Base-by-base conservation (phyloP, 2,329 filamentous ascomycete genomes). In the Echinosphaeria canescens region DNA sequence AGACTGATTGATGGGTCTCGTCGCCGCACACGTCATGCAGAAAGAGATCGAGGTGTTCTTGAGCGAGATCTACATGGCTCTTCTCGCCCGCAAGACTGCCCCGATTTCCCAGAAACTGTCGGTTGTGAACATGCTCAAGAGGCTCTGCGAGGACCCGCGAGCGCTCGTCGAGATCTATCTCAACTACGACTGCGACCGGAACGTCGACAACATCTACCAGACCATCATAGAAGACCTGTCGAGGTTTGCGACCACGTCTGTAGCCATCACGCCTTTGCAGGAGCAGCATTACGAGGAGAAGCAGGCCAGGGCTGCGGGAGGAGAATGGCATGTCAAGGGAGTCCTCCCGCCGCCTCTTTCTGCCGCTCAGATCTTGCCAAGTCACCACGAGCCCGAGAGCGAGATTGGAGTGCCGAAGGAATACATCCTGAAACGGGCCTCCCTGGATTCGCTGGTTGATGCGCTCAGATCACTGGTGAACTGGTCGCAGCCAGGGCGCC, bases 21-120 rank as follows among this genome's bases (percentile, higher is more conserved):
- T 12, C 5, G 22, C 26, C 31, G 24, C 33, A 25, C 25, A n/a
- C 5, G 23, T 18, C n/a, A n/a, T 37, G 31, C 41, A 81, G 70
- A 91, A 92, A 65, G 88, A 98, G 44, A 78, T 98, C 29, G 88
- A 95, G 47, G 85, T 98, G 0, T 95, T 98, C 43, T 51, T 98
- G 31, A 95, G 95, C 44, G 88, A 98, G 43, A 90, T 98, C 16
- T 98, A 98, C 43, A 56, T 98, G 5, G 75, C 84, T 1, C 80
- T 95, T 23, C 55, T 98, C 20, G 85, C 92, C 26, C 78, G 85
- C 46, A 71, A 75, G 34, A 84, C 72, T 31, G 82, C 85, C 1
- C 85, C 85, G 4, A 53, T 75, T 8, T 82, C 82, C 32, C 88
- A 98, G 44, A 98, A 95, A 49, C 66, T 88, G 29, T 82, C 85